These are phyloP conservation scores for Wallacemonas sp. DNA, from an alignment of 208 protist species.

Conservation along the genomic window DNA sequence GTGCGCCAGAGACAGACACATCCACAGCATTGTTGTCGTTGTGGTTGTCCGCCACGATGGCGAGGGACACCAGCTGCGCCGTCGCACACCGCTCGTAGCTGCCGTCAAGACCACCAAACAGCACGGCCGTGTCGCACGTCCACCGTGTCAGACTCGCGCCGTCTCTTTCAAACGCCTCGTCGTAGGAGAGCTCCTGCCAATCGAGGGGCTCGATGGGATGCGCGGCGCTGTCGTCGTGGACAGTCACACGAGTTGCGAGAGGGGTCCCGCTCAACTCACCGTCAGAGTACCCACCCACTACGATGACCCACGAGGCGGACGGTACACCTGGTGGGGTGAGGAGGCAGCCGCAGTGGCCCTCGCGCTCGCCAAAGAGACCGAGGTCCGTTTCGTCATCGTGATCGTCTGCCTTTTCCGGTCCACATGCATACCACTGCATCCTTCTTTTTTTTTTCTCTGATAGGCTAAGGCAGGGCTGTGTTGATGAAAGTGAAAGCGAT, in stretches of 20 bases:
- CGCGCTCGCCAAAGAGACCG: constrained; percentile 50
- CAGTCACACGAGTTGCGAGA: constrained; percentile 26
- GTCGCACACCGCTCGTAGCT: constrained; percentile 42
- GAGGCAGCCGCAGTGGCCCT: constrained; percentile 65
- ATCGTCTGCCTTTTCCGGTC: constrained; percentile 11
- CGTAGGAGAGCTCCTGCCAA: constrained; percentile 32
- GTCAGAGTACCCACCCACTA: constrained; percentile 63
- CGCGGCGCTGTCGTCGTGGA: not conserved
- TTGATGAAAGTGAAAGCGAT: not conserved
- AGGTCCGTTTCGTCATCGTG: constrained; percentile 30
- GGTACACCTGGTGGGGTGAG: too few relatives aligned
- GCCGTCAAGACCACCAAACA: constrained; percentile 76
- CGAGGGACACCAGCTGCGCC: constrained; percentile 20
- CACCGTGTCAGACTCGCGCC: constrained; percentile 47
- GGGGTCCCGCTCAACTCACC: constrained; percentile 43
- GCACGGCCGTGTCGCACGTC: constrained; percentile 29
- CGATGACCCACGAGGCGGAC: constrained; percentile 41
- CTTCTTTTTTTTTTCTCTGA: not conserved
- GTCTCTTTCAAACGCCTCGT: constrained; percentile 50
- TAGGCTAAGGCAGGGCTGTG: not conserved
- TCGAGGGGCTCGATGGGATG: constrained; percentile 25
- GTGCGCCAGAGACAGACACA: constrained; percentile 15
- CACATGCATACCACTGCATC: constrained; percentile 16
- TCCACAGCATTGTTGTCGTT: not conserved
- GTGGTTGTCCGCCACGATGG: not conserved